Percentiles rank a stretch among this genome's conserved stretches.
phyloP scores from a whole-genome alignment of 2,329 filamentous ascomycete species.

The Dendryphion nanum region DNA sequence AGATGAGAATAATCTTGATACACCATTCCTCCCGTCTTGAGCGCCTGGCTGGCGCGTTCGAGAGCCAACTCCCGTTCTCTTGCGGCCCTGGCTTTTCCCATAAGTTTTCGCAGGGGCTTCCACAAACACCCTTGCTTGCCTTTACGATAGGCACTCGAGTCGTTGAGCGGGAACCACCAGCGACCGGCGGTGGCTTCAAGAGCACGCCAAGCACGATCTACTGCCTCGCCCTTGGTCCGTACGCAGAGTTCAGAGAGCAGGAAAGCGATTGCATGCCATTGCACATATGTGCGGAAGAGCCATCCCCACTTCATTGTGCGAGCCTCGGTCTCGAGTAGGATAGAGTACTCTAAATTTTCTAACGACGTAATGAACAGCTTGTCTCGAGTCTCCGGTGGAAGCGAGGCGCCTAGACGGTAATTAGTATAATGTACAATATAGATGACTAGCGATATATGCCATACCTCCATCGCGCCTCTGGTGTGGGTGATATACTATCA shows the following conservation, averaged over 20 bases:
- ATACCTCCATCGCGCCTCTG: constrained; percentile 57
- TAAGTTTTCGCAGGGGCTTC: constrained; percentile 61
- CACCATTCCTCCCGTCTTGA: constrained; percentile 19
- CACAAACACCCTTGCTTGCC: constrained; percentile 55
- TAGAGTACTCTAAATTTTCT: constrained; percentile 71
- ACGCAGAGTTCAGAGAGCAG: constrained; percentile 60
- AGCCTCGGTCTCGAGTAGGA: constrained; percentile 63
- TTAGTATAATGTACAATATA: constrained; percentile 2
- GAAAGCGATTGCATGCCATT: constrained; percentile 65
- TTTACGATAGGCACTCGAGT: constrained; percentile 22
- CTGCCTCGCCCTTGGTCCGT: constrained; percentile 55
- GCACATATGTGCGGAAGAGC: constrained; percentile 63
- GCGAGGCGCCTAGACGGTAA: constrained; percentile 41
- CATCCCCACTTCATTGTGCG: constrained; percentile 63
- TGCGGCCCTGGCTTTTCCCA: constrained; percentile 57
- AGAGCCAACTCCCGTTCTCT: constrained; percentile 51
- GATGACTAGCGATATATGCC: background rate
- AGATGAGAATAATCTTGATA: constrained; percentile 12
- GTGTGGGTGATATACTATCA: constrained; percentile 73
- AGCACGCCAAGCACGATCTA: constrained; percentile 61
- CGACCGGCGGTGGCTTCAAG: constrained; percentile 49
- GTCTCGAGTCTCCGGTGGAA: constrained; percentile 63
- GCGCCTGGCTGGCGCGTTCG: constrained; percentile 30
- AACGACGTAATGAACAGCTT: constrained; percentile 70
- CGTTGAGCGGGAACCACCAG: constrained; percentile 39